Evolutionary conservation across 306 rosid genomes (phyloP).

Genomic region (Quercus berberidifolia): DNA sequence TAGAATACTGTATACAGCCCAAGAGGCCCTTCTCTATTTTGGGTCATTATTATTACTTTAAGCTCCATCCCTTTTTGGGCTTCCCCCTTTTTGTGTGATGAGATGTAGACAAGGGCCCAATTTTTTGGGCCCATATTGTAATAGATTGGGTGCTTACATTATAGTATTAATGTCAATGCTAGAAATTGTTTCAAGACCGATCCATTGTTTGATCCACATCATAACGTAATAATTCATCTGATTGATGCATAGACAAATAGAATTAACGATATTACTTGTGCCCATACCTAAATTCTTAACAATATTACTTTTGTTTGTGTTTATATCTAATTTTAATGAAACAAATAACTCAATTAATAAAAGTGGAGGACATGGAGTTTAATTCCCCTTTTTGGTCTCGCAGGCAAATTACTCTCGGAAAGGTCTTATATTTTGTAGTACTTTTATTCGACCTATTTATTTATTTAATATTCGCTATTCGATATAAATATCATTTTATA

Average conservation of each 20-base stretch:
- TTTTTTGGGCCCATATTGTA: constrained; percentile 27
- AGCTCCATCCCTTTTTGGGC: constrained; percentile 43
- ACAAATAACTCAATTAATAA: background rate
- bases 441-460: too few relatives aligned
- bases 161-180: background rate
- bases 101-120: constrained; percentile 27
- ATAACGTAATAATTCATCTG: too few relatives aligned
- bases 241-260: too few relatives aligned
- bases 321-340: too few relatives aligned
- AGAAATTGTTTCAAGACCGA: too few relatives aligned
- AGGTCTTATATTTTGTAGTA: background rate
- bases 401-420: background rate
- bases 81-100: constrained; percentile 45
- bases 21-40: constrained; percentile 19
- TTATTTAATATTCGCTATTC: too few relatives aligned
- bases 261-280: too few relatives aligned
- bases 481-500: too few relatives aligned
- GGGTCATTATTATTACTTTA: constrained; percentile 22
- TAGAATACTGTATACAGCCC: constrained; percentile 30
- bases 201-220: too few relatives aligned
- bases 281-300: too few relatives aligned
- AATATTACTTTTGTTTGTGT: too few relatives aligned
- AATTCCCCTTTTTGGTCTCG: background rate
- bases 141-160: constrained; percentile 3
- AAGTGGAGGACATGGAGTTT: background rate